Conservation (phyloP, 2,329 filamentous ascomycete species). For the Penicillium nordicum region DNA sequence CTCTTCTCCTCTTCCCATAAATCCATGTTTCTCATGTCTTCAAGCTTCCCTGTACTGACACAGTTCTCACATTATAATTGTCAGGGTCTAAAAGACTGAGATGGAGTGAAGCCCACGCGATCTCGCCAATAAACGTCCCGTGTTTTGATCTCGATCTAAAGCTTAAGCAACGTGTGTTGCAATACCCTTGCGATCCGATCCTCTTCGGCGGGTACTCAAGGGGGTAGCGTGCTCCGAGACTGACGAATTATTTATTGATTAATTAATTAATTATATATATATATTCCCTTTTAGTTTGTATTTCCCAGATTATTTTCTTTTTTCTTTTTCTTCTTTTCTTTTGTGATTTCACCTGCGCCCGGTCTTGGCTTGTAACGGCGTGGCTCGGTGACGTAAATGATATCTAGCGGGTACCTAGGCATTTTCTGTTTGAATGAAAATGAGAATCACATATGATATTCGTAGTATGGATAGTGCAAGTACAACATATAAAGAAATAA, state of each 20-base stretch:
- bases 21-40: slow-evolving; percentile 3
- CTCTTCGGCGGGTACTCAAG: slow-evolving; percentile 13
- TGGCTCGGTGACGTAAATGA: neutral
- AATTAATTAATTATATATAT: no score
- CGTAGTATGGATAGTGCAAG: neutral
- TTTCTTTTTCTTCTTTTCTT: neutral
- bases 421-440: neutral
- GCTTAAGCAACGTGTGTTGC: slow-evolving; percentile 18
- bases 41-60: neutral
- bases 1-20: neutral
- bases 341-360: slow-evolving; percentile 1
- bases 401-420: neutral
- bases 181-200: slow-evolving; percentile 8
- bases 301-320: neutral
- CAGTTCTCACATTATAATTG: neutral
- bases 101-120: slow-evolving; percentile 10
- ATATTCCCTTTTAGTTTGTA: neutral
- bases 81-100: neutral
- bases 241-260: slow-evolving; percentile 1
- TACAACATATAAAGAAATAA: neutral
- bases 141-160: slow-evolving; percentile 26
- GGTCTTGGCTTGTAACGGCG: slow-evolving; percentile 8
- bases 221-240: slow-evolving; percentile 13
- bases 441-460: neutral
- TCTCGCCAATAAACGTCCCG: slow-evolving; percentile 20